Base-by-base conservation (phyloP, 2,329 filamentous ascomycete genomes). In the Epichloe sylvatica region DNA sequence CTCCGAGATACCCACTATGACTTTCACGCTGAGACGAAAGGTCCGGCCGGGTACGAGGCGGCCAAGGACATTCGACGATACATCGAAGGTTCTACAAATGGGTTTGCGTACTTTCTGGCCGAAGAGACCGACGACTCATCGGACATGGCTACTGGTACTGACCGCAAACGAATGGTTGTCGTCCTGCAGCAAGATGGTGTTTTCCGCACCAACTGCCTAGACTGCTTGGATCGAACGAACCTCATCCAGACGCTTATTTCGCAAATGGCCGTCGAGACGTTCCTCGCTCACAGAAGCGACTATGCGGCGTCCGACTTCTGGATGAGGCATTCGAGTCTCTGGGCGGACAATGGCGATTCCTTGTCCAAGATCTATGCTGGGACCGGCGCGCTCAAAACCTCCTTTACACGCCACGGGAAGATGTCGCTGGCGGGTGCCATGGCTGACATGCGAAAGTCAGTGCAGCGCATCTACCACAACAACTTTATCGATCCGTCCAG, bases 291-390 rank as follows among this genome's bases (percentile, higher is more conserved):
- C 56, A 76, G 83, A 52, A 77, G 75, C 25, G 80, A 87, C 55
- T 75, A 73, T 53, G 83, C 86, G 0, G 74, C 76, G 9, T 77
- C 82, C 0, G 90, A 97, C 60, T 90, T 97, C 59, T 95, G 90
- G 85, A 84, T 87, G 68, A 77, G 87, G 45, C 92, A 98, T 68
- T 90, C 88, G 8, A 92, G 81, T 53, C 74, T 98, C 1, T 98
- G 92, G 92, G 92, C 92, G 35, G 92, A 98, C 65, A 97, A 96
- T 61, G 92, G 92, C 21, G 92, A 98, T 69, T 84, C 86, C 5
- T 68, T 98, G 45, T 96, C 90, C 12, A 87, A 88, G 60, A 97
- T 96, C 25, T 98, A 98, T 63, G 92, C 92, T 8, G 92, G 92
- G 23, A 98, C 92, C 3, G 92, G 92, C 4, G 92, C 92, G 15